These are phyloP conservation scores for Beauveria bassiana DNA, from an alignment of 2,329 filamentous ascomycete genomes.

Conservation along the genomic window DNA sequence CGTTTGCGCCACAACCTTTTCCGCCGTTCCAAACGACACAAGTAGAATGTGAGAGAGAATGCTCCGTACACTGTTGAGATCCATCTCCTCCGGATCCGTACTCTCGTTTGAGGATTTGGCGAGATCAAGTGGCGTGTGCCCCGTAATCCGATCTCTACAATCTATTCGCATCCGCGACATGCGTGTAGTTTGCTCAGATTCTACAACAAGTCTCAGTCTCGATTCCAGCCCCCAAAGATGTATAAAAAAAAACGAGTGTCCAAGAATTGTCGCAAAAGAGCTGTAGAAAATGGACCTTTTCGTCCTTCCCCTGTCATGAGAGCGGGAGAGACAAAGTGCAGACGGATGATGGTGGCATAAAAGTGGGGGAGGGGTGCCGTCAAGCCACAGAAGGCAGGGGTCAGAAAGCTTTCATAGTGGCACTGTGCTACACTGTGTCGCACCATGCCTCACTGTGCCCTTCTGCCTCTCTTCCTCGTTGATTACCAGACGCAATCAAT, in stretches of 20 bases:
- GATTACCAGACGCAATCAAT: neutral
- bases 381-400: slow-evolving; percentile 1
- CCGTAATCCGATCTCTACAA: neutral
- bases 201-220: neutral
- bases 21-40: neutral
- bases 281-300: neutral
- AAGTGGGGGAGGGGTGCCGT: slow-evolving; percentile 2
- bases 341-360: neutral
- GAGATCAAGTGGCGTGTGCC: neutral
- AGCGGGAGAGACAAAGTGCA: neutral
- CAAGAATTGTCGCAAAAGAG: slow-evolving; percentile 5
- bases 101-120: neutral
- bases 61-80: neutral
- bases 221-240: neutral
- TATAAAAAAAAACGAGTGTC: neutral
- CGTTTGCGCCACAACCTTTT: neutral
- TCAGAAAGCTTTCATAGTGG: neutral
- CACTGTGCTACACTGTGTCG: neutral
- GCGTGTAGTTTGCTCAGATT: neutral
- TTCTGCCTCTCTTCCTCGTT: too few species aligned
- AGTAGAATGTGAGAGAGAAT: too few species aligned
- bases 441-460: neutral
- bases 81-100: neutral
- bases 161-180: neutral
- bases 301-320: neutral